Evolutionary conservation across 768 basidiomycete genomes (phyloP).

Genomic region (Pleurotus pulmonarius): DNA sequence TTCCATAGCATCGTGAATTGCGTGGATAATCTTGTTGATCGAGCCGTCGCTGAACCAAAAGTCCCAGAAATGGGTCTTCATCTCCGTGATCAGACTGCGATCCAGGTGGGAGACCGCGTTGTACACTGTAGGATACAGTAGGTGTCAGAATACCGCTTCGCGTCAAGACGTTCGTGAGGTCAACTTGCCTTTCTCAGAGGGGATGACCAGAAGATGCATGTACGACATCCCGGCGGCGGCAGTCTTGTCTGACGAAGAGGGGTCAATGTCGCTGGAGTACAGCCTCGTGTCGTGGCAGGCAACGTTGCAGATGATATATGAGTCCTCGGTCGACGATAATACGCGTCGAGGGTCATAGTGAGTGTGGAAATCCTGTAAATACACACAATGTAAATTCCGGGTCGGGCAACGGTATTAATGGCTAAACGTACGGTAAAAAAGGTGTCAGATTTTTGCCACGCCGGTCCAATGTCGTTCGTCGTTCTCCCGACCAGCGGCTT

Average conservation of each 20-base stretch:
- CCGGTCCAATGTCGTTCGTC: not conserved
- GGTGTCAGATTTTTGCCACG: not conserved
- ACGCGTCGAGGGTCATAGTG: not conserved
- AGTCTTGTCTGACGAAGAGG: slow-evolving; percentile 6
- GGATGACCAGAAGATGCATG: slow-evolving; percentile 12
- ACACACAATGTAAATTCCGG: not conserved
- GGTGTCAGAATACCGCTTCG: not conserved
- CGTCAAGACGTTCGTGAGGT: not conserved
- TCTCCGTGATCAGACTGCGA: not conserved
- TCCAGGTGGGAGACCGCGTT: not conserved
- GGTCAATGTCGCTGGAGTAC: slow-evolving; percentile 8
- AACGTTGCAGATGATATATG: slow-evolving; percentile 10
- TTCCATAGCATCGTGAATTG: not conserved
- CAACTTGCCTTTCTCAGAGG: slow-evolving; percentile 8
- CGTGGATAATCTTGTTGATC: not conserved
- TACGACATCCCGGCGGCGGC: slow-evolving; percentile 12
- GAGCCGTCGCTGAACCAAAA: not conserved
- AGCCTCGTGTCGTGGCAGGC: slow-evolving; percentile 11
- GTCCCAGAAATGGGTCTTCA: not conserved
- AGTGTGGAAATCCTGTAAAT: not conserved
- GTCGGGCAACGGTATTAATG: no score
- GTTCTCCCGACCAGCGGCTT: not conserved
- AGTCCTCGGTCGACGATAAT: slow-evolving; percentile 2
- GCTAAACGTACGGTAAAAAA: not conserved
- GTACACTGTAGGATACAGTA: not conserved